A percentile compares a stretch with the other conserved stretches of the same genome.
These are phyloP conservation scores for Dothidotthia symphoricarpi DNA, from an alignment of 2,329 filamentous ascomycete genomes.

Conservation along the genomic window DNA sequence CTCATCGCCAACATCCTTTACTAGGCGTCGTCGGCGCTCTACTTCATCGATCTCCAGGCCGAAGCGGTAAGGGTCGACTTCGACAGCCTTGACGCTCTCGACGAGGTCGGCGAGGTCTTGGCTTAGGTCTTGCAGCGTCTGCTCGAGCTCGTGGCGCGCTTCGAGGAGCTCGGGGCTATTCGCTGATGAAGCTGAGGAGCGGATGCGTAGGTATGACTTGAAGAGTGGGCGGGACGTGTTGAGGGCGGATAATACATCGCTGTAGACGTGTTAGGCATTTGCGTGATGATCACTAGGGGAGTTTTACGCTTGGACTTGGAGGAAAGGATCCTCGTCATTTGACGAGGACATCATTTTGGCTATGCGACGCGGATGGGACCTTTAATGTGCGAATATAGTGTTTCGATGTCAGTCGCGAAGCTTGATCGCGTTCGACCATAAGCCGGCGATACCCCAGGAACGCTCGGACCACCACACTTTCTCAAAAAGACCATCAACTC, in stretches of 20 bases:
- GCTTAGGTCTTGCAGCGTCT: slow-evolving; percentile 68
- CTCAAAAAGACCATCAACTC: slow-evolving; percentile 13
- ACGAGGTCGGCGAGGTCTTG: slow-evolving; percentile 87
- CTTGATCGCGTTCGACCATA: slow-evolving; percentile 10
- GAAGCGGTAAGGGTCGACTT: slow-evolving; percentile 82
- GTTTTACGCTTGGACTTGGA: slow-evolving; percentile 50
- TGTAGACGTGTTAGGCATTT: slow-evolving; percentile 44
- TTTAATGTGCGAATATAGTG: too few species aligned
- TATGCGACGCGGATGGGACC: too few species aligned
- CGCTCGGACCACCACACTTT: slow-evolving; percentile 17
- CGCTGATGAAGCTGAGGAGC: slow-evolving; percentile 71
- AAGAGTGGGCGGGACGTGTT: slow-evolving; percentile 81
- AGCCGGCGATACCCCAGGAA: slow-evolving; percentile 7
- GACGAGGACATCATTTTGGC: slow-evolving; percentile 40
- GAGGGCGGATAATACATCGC: slow-evolving; percentile 85
- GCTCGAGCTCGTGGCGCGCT: slow-evolving; percentile 71
- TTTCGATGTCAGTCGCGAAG: too few species aligned
- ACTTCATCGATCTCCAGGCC: slow-evolving; percentile 84
- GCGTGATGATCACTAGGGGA: slow-evolving; percentile 2
- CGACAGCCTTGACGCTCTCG: slow-evolving; percentile 81
- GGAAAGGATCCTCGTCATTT: slow-evolving; percentile 49
- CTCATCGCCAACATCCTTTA: slow-evolving; percentile 86
- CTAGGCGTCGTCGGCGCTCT: slow-evolving; percentile 72
- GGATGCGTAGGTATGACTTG: slow-evolving; percentile 92
- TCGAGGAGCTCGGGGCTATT: slow-evolving; percentile 63